Percentiles rank a stretch among this genome's conserved stretches.
Conservation (phyloP, 2,329 filamentous ascomycete genomes). For the Neoarthrinium moseri region DNA sequence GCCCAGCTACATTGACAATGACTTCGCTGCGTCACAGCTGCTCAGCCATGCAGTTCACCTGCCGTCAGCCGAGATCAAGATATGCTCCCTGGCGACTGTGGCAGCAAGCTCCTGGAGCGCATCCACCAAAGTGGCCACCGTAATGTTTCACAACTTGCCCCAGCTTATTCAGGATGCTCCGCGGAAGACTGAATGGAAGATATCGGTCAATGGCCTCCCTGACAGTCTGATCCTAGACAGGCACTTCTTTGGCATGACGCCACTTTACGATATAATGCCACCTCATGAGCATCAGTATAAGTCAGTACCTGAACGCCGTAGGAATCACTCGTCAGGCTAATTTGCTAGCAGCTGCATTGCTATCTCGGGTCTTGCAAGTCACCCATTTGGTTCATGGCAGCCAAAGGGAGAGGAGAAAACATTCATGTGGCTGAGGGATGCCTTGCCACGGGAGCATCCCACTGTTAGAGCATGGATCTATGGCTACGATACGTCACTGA, state of each 20-base stretch:
- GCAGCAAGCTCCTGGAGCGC: too few relatives aligned
- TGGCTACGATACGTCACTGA: slow-evolving; percentile 22
- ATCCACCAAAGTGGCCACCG: too few relatives aligned
- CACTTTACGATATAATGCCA: slow-evolving; percentile 18
- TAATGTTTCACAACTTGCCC: too few relatives aligned
- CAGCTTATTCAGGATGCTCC: too few relatives aligned
- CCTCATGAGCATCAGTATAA: slow-evolving; percentile 14
- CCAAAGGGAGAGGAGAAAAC: slow-evolving; percentile 15
- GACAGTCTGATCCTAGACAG: slow-evolving; percentile 18
- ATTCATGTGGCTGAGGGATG: slow-evolving; percentile 28
- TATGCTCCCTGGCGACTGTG: too few relatives aligned
- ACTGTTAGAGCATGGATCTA: slow-evolving; percentile 17
- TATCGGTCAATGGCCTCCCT: too few relatives aligned
- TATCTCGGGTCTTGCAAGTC: slow-evolving; percentile 19
- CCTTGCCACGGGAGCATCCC: slow-evolving; percentile 15
- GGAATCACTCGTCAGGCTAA: not conserved
- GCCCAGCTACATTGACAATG: too few relatives aligned
- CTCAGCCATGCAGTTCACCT: too few relatives aligned
- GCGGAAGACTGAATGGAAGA: too few relatives aligned
- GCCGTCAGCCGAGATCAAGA: too few relatives aligned
- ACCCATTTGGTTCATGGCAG: slow-evolving; percentile 24
- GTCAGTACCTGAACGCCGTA: slow-evolving; percentile 11
- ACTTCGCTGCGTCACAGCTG: too few relatives aligned
- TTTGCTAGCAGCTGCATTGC: slow-evolving; percentile 17
- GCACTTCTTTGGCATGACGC: slow-evolving; percentile 20